These are phyloP conservation scores for Rubroshorea leprosula DNA, from an alignment of 345 rosid species.

Conservation along the genomic window DNA sequence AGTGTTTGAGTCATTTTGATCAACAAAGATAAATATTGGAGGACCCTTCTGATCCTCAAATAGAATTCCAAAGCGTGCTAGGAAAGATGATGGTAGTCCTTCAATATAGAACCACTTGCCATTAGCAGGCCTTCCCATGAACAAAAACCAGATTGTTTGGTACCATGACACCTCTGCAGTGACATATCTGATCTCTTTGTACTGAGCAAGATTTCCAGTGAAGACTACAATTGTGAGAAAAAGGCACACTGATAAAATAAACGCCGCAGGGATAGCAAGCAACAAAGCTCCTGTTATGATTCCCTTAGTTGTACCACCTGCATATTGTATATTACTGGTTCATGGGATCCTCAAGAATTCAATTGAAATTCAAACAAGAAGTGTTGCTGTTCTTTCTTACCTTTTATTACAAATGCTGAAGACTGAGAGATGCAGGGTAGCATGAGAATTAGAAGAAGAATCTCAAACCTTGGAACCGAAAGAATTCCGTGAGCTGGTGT, in stretches of 20 bases:
- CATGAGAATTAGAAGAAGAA: conserved; percentile 38
- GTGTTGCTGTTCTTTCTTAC: conserved; percentile 18
- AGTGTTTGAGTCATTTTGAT: conserved; percentile 33
- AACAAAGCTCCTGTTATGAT: conserved; percentile 41
- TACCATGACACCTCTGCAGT: conserved; percentile 24
- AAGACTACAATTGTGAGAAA: conserved; percentile 32
- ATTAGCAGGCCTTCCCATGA: conserved; percentile 26
- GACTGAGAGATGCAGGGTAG: conserved; percentile 50
- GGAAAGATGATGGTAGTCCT: conserved; percentile 35
- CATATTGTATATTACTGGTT: conserved; percentile 14
- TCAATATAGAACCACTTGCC: conserved; percentile 51
- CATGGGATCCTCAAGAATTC: conserved; percentile 1
- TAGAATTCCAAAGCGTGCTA: conserved; percentile 34
- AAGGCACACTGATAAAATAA: conserved; percentile 33
- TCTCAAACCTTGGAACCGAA: conserved; percentile 41
- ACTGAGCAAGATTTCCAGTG: conserved; percentile 32
- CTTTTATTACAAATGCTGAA: conserved; percentile 45
- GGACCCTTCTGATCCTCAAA: conserved; percentile 48
- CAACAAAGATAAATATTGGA: conserved; percentile 27
- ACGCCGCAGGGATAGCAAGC: conserved; percentile 37
- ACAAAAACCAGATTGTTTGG: conserved; percentile 26
- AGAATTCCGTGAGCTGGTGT: conserved; percentile 31
- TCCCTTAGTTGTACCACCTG: conserved; percentile 41
- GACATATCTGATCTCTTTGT: conserved; percentile 36
- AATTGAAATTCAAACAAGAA: conserved; percentile 4